Conservation (phyloP, 805 yeast genomes). For the Groenewaldozyma tartarivorans region DNA sequence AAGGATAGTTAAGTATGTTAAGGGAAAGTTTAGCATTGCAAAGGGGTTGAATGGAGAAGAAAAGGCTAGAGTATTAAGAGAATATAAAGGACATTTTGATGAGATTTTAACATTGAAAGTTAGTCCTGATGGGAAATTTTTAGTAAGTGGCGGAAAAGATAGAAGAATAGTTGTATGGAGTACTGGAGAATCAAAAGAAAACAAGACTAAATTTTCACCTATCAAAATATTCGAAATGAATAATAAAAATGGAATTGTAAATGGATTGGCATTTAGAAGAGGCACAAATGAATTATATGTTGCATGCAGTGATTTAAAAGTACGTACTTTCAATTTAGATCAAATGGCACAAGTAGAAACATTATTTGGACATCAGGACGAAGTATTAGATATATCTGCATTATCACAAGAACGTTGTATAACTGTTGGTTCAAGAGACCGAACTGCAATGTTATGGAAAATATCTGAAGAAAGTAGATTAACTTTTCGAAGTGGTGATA, state of each 20-base stretch:
- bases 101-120: slow-evolving; percentile 73
- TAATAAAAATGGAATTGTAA: slow-evolving; percentile 60
- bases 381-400: slow-evolving; percentile 72
- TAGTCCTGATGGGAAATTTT: slow-evolving; percentile 76
- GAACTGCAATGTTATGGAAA: slow-evolving; percentile 94
- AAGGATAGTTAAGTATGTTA: slow-evolving; percentile 49
- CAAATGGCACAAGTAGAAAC: slow-evolving; percentile 86
- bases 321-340: slow-evolving; percentile 76
- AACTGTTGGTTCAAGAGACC: slow-evolving; percentile 90
- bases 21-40: slow-evolving; percentile 28
- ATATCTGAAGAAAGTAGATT: slow-evolving; percentile 90
- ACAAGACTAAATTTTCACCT: slow-evolving; percentile 55
- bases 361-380: slow-evolving; percentile 91
- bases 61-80: slow-evolving; percentile 28
- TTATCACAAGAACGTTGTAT: slow-evolving; percentile 84
- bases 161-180: slow-evolving; percentile 79
- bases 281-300: slow-evolving; percentile 80
- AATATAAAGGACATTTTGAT: slow-evolving; percentile 61
- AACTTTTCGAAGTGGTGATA: slow-evolving; percentile 87
- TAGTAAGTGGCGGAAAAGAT: slow-evolving; percentile 88
- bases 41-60: slow-evolving; percentile 4
- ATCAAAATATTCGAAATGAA: slow-evolving; percentile 68
- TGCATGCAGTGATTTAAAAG: slow-evolving; percentile 84
- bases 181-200: slow-evolving; percentile 21
- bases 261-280: slow-evolving; percentile 68